phyloP scores from a whole-genome alignment of 768 basidiomycete species.

The Russula sp. region DNA sequence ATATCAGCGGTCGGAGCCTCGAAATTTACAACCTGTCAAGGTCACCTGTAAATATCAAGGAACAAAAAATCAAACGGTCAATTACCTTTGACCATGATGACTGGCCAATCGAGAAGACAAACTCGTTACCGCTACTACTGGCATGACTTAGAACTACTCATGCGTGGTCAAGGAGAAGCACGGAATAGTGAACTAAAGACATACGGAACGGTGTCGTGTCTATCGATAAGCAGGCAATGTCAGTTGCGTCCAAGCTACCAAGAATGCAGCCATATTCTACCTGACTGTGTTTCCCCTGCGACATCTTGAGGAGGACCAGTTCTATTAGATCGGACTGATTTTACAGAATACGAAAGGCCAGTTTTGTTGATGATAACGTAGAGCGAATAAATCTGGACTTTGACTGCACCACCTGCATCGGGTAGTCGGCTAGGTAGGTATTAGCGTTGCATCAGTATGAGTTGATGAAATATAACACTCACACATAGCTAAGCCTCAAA shows the following conservation, averaged over 20 bases:
- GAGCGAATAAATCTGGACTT: slow-evolving; percentile 89
- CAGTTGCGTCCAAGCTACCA: neutral
- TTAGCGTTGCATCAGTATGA: neutral
- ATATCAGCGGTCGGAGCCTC: slow-evolving; percentile 92
- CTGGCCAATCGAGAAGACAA: slow-evolving; percentile 69
- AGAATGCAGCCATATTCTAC: slow-evolving; percentile 32
- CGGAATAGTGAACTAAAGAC: slow-evolving; percentile 27
- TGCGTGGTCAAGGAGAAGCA: neutral
- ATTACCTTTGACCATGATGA: slow-evolving; percentile 85
- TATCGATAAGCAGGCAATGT: neutral
- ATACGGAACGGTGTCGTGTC: slow-evolving; percentile 73
- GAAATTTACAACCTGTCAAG: slow-evolving; percentile 63
- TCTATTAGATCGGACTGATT: slow-evolving; percentile 53
- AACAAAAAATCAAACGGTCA: neutral
- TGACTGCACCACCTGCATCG: slow-evolving; percentile 91
- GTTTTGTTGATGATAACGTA: slow-evolving; percentile 93
- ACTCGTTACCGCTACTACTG: slow-evolving; percentile 73
- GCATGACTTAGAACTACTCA: slow-evolving; percentile 77
- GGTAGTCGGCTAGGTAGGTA: slow-evolving; percentile 52
- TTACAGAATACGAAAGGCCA: slow-evolving; percentile 70
- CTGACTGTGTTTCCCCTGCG: slow-evolving; percentile 69
- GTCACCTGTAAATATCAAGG: neutral
- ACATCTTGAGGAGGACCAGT: slow-evolving; percentile 63
- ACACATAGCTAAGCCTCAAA: slow-evolving; percentile 88
- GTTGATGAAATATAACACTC: slow-evolving; percentile 27